Percentiles rank a stretch among this genome's conserved stretches.
phyloP scores from a whole-genome alignment of 805 yeast genomes.

The Candida oleophila region DNA sequence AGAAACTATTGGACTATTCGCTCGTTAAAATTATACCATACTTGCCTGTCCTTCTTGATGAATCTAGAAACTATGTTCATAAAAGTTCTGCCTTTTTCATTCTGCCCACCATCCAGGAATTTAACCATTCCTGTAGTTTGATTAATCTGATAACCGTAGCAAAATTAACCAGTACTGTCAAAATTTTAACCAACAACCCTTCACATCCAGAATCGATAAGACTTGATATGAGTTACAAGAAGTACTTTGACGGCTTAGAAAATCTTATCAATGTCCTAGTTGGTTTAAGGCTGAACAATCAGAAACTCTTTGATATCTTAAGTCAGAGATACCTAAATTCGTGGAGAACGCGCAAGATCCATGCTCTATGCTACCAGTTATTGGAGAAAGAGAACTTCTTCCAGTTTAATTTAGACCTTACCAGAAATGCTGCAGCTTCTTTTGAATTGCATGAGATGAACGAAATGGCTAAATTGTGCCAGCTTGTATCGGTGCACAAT shows the following conservation, averaged over 20 bases:
- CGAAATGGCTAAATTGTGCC: neutral
- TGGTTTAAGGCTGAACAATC: neutral
- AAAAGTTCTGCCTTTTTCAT: neutral
- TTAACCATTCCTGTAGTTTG: neutral
- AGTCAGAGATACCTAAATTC: neutral
- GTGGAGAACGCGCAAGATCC: constrained; percentile 1
- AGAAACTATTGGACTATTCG: neutral
- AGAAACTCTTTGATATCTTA: neutral
- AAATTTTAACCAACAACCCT: neutral
- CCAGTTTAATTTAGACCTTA: neutral
- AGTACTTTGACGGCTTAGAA: neutral
- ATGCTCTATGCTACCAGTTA: constrained; percentile 1
- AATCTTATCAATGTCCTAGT: neutral
- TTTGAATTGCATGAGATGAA: neutral
- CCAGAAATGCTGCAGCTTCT: neutral
- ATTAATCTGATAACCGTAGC: neutral
- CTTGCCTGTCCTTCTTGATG: constrained; percentile 1
- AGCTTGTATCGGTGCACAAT: neutral
- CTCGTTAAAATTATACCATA: neutral
- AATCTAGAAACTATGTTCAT: neutral
- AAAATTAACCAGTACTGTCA: neutral
- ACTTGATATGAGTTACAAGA: neutral
- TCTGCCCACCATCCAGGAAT: neutral
- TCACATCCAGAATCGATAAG: neutral
- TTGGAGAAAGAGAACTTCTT: neutral